Conservation (phyloP, 805 yeast species). For the Metschnikowia proteae region DNA sequence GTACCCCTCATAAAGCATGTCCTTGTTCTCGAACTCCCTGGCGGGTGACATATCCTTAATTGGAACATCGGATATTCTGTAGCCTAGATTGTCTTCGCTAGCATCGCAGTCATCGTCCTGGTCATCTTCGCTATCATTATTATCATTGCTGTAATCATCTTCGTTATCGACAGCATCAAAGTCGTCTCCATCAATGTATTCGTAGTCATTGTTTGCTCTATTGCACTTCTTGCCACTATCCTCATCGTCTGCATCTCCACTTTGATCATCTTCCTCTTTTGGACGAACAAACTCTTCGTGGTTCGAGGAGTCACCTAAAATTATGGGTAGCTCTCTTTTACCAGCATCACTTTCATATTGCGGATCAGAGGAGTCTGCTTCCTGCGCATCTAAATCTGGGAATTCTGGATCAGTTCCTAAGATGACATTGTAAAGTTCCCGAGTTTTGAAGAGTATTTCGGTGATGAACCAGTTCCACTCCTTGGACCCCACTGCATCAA, state of each 20-base stretch:
- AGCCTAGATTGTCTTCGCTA: neutral
- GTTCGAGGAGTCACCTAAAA: conserved; percentile 34
- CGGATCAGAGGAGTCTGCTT: conserved; percentile 8
- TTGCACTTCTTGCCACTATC: neutral
- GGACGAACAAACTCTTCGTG: conserved; percentile 28
- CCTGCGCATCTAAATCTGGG: conserved; percentile 10
- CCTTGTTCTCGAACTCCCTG: conserved; percentile 15
- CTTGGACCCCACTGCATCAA: conserved; percentile 48
- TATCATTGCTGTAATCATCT: conserved; percentile 6
- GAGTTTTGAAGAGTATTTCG: conserved; percentile 46
- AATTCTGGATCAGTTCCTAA: conserved; percentile 42
- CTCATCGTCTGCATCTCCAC: neutral
- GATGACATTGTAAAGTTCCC: conserved; percentile 55
- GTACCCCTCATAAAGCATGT: conserved; percentile 25
- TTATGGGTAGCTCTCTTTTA: conserved; percentile 25
- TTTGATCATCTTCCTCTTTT: conserved; percentile 17
- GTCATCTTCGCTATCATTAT: conserved; percentile 21
- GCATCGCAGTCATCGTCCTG: conserved; percentile 20
- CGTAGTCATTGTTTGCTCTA: conserved; percentile 7
- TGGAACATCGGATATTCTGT: conserved; percentile 19
- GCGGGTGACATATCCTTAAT: conserved; percentile 35
- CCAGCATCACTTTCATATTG: conserved; percentile 14
- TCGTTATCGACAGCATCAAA: conserved; percentile 3
- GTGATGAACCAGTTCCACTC: conserved; percentile 51
- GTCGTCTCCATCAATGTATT: neutral